Base-by-base conservation (phyloP, 352 stramenopile species). In the Phytophthora macrochlamydospora region DNA sequence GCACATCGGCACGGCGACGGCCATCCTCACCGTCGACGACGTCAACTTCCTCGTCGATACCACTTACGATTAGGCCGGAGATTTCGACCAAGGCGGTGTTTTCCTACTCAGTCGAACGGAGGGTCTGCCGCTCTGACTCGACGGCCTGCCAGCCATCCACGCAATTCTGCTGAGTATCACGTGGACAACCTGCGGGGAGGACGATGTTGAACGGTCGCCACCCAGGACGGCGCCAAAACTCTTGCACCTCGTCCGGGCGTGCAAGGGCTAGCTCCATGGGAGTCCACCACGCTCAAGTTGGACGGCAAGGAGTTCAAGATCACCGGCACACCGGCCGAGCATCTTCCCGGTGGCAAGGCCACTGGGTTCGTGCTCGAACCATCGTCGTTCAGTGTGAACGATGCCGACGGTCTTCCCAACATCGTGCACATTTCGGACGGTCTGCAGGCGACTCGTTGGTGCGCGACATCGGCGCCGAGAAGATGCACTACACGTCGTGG, bases 401-500 rank as follows among this genome's bases (percentile, higher is more conserved):
- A 63, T 2, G 49, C 44, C 0, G 57, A 76, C 40, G 65, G 68
- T 8, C 62, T 69, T 4, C 75, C 75, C 3, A 83, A 80, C 43
- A 68, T 76, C 33, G 62, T 80, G 18, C 80, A 76, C 62, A 14
- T 81, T 7, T 78, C 73, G 18, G 53, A 63, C 44, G 64, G 57
- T 1, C 37, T 56, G 53, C 58, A 78, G 43, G 75, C 55, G 12
- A 56, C 68, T 6, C 58, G 30, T 42, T 79, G 1, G 54, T 59
- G 5, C 61, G 49, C 14, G 73, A 77, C 50, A 71, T 78, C 24
- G 65, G 60, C 11, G 59, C 63, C 0, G 55, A 69, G 46, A 69
- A 73, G 30, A 62, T 83, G 40, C 75, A 81, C 63, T 83, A 73
- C 29, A 65, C 79, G 51, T 81, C 75, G 48, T 83, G 75, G 75